Evolutionary conservation across 495 filamentous ascomycete species (phyloP), one percentile per base, ranked within the genome.

Genomic region (Antarctomyces pellizariae): DNA sequence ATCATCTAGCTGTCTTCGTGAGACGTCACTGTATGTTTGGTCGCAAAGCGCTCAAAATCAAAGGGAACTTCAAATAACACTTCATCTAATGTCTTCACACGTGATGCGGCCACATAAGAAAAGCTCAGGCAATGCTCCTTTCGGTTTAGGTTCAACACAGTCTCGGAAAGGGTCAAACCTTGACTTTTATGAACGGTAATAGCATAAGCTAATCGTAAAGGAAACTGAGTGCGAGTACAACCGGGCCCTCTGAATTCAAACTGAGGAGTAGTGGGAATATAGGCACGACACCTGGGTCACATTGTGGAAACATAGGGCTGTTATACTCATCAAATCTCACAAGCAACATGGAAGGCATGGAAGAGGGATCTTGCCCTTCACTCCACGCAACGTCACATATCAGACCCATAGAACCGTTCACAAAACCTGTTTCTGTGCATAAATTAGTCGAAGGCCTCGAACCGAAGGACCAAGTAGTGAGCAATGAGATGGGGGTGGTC

Each of bases 111-210:
- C 25, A 36, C 21, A 34, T 36, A 33, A 7, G 29, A 25, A 4
- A 36, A 30, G 1, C 34, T 30, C 22, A 25, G 28, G 22, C 22
- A 24, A 27, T 33, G 19, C 17, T 36, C 14, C 7, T 14, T 25
- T 9, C 13, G 14, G 19, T 21, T 33, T 5, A 36, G 18, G 22
- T 36, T 34, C 7, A 36, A 17, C 24, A 34, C 29, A 9, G 22
- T 19, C 8, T 29, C 7, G 2, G 22, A 20, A 17, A 36, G 17
- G 4, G 29, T 36, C 22, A 36, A 10, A 2, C 28, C 33, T 22
- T 36, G 33, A 16, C 28, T 26, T 31, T 36, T 36, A 26, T 35
- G 30, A 14, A 35, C 18, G 2, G 29, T 35, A 18, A 33, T 35
- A 2, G 30, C 33, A 35, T 32, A 36, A 20, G 24, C 20, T 19